Evolutionary conservation across 1,139 yeast species (phyloP), one percentile per base, ranked within the genome.

Genomic region (Zygosaccharomyces sapae): DNA sequence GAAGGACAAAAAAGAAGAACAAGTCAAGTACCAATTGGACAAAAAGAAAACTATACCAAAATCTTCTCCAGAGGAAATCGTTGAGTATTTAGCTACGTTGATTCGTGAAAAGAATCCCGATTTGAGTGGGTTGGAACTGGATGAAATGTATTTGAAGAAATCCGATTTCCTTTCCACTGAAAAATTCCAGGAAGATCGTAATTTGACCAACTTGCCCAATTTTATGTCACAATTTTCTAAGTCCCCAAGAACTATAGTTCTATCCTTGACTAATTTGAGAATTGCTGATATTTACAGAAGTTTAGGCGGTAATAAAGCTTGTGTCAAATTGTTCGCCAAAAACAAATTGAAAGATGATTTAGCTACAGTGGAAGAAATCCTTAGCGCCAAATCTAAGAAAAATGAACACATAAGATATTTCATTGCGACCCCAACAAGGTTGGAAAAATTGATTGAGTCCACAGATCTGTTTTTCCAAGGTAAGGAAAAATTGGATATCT

Each of bases 371-470:
- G 63, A 62, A 22, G 50, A 48, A 20, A 46, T 58, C 4, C 45
- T 62, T 20, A 41, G 43, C 8, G 30, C 41, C 20, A 40, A 49
- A 12, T 25, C 31, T 9, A 52, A 51, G 36, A 55, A 51, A 33
- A 39, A 33, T 10, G 48, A 47, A 6, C 41, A 39, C 13, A 50
- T 61, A 2, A 62, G 55, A 41, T 62, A 59, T 44, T 69, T 81
- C 42, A 75, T 83, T 48, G 74, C 82, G 41, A 82, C 87, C 0
- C 83, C 87, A 4, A 80, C 79, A 2, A 70, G 88, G 55, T 63
- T 82, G 49, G 63, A 66, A 12, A 80, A 79, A 56, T 71, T 82
- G 0, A 61, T 80, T 39, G 69, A 70, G 13, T 70, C 72, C 7
- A 66, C 70, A 27, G 73, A 68, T 12, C 48, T 62, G 1, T 59